Evolutionary conservation across 306 rosid species (phyloP), one percentile per base, ranked within the genome.

Genomic region (Rosa rugosa): DNA sequence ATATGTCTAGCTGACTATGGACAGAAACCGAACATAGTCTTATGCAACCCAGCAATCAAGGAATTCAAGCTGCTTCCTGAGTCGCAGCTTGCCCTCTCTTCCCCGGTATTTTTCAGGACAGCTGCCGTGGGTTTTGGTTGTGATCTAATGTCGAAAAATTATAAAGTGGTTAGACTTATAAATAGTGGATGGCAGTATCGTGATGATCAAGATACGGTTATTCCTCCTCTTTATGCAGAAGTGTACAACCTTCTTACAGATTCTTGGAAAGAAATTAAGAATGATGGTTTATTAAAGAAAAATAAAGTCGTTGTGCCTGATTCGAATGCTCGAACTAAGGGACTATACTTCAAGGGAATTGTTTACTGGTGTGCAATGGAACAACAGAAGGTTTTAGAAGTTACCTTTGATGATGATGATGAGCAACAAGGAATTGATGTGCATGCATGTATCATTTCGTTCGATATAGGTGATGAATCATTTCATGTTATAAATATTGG

Each of bases 381-480:
- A 2, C 3, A 31, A 31, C 3, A 31, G 2, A 40, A 40, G 42
- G 42, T 40, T 40, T 40, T 40, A 40, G 5, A 40, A 40, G 31
- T 27, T 27, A 27, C 31, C 31, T 27, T 1, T 27, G 42, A 40
- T 40, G 42, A 2, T 3, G 4, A 40, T 40, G 44, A 40, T 40
- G 44, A 40, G 44, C 5, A 40, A 4, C 0, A 10, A 1, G 74
- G 69, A 38, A 57, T 64, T 65, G 83, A 78, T 9, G 40, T 51
- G 59, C 47, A n/a, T 46, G 25, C 31, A 31, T 4, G 10, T 3
- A 51, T 51, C 44, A 49, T 77, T n/a, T 51, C 57, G 12, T 77
- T 77, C 18, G n/a, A 77, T 36, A 10, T 77, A 63, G 53, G 64
- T 34, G n/a, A 65, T 20, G 66, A 31, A 49, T 51, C 54, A 53